phyloP scores from a whole-genome alignment of 2,329 filamentous ascomycete genomes.

The Sphaceloma murrayae region DNA sequence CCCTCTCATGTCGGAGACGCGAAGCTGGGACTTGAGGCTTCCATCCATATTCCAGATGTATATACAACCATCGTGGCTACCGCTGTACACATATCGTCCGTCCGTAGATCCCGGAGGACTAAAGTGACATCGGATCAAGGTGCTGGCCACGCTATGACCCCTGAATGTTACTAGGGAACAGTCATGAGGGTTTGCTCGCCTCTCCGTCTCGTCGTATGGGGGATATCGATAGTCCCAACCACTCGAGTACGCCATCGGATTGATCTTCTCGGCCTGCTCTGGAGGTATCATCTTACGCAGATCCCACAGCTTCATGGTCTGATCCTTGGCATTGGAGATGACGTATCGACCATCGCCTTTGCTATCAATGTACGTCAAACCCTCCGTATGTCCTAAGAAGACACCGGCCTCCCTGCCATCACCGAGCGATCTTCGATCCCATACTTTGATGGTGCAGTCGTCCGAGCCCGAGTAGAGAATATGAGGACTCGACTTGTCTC shows the following conservation, averaged over 20 bases:
- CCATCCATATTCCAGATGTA: conserved; percentile 92
- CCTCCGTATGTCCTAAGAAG: conserved; percentile 57
- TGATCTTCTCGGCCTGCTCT: conserved; percentile 48
- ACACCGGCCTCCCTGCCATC: conserved; percentile 54
- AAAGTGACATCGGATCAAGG: conserved; percentile 91
- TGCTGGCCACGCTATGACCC: conserved; percentile 79
- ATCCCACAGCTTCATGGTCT: conserved; percentile 97
- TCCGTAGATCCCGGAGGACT: conserved; percentile 78
- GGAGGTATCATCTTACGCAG: conserved; percentile 78
- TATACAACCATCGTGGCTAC: conserved; percentile 79
- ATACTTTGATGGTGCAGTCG: conserved; percentile 87
- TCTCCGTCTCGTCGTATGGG: conserved; percentile 54
- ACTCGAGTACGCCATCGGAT: conserved; percentile 48
- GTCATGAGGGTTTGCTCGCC: conserved; percentile 68
- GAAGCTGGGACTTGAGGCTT: conserved; percentile 31
- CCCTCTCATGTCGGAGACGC: background rate
- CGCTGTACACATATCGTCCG: conserved; percentile 85
- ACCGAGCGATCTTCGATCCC: conserved; percentile 70
- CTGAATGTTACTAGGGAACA: conserved; percentile 90
- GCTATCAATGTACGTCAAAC: conserved; percentile 59
- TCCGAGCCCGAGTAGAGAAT: conserved; percentile 95
- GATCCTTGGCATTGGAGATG: conserved; percentile 88
- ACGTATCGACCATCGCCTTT: conserved; percentile 87
- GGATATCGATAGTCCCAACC: conserved; percentile 68
- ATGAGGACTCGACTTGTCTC: conserved; percentile 77